Evolutionary conservation across 2,329 filamentous ascomycete species (phyloP).

Genomic region (Orbilia ellipsospora): DNA sequence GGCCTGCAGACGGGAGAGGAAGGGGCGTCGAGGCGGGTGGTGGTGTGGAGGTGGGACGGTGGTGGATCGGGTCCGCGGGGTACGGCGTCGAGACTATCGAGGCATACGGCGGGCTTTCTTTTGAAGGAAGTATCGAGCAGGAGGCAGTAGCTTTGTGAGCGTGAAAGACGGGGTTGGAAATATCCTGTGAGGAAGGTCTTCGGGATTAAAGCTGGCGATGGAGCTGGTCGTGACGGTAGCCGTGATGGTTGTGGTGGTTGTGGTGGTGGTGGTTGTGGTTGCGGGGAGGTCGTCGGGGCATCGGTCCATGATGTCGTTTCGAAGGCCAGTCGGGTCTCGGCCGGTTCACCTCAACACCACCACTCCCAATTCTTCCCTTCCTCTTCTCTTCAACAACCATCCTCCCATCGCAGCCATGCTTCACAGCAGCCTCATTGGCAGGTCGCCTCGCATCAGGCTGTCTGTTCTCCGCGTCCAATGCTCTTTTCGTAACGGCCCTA

Average conservation of each 20-base stretch:
- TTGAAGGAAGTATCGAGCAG: background rate
- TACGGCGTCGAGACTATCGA: conserved; percentile 56
- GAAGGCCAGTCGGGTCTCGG: conserved; percentile 24
- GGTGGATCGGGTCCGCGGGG: conserved; percentile 52
- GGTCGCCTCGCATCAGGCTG: conserved; percentile 22
- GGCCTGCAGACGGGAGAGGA: conserved; percentile 40
- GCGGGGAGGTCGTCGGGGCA: no score
- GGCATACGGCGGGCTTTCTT: conserved; percentile 52
- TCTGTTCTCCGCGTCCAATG: conserved; percentile 28
- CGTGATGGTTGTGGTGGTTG: background rate
- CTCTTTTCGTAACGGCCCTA: conserved; percentile 28
- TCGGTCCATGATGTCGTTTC: conserved; percentile 35
- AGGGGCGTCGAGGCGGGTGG: conserved; percentile 19
- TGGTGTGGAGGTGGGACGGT: conserved; percentile 10
- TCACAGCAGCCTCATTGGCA: conserved; percentile 35
- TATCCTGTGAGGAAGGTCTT: conserved; percentile 2
- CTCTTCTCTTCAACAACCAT: background rate
- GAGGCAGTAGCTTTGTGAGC: no score
- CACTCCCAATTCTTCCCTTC: background rate
- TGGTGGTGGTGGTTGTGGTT: background rate
- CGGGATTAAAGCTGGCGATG: conserved; percentile 12
- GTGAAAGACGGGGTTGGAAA: conserved; percentile 5
- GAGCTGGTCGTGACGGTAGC: background rate
- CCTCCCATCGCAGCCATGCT: conserved; percentile 29
- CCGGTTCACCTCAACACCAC: conserved; percentile 36